Base-by-base conservation (phyloP, 2,329 filamentous ascomycete genomes). In the Colletotrichum eremochloae region DNA sequence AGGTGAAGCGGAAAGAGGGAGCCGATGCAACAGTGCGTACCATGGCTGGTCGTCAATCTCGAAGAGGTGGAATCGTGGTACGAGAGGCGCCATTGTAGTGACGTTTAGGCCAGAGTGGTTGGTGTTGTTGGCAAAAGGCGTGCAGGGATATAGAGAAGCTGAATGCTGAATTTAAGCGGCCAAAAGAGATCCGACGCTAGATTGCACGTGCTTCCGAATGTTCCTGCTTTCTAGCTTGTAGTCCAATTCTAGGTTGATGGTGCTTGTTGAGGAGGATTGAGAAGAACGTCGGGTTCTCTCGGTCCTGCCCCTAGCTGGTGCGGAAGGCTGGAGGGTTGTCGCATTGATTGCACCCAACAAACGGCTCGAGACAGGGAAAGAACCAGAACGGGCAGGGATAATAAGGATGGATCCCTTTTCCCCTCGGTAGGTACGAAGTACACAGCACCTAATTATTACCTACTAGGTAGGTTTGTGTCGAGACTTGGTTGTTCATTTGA, bases 41-140 rank as follows among this genome's bases (percentile, higher is more conserved):
- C 91, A 93, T 67, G 86, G 76, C 80, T 91, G 89, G 77, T 93
- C 91, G 75, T 90, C 87, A 74, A 93, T 90, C 83, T 93, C 91
- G 74, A 90, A 90, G 75, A 92, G 86, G 78, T 92, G 89, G 80
- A 91, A 82, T 11, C 89, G 87, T 9, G 88, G 89, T 67, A 89
- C 79, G 50, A 86, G 81, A 61, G 88, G 84, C 53, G 85, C 82
- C 84, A 87, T 88, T 60, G 71, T 76, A 71, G 72, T 64, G 72
- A 53, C 33, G 69, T 63, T 20, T 56, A 29, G 63, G n/a, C 15
- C 8, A 12, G 52, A 31, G n/a, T 4, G 6, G 46, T 61, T 52
- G 52, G 24, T 36, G 60, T 64, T 48, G 53, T 5, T 24, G 31
- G 50, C 31, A 24, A 20, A 31, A 33, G 40, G 5, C 9, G 15